Percentiles rank a stretch among this genome's conserved stretches.
phyloP scores from a whole-genome alignment of 2,329 filamentous ascomycete genomes.

The Colletotrichum shisoi region DNA sequence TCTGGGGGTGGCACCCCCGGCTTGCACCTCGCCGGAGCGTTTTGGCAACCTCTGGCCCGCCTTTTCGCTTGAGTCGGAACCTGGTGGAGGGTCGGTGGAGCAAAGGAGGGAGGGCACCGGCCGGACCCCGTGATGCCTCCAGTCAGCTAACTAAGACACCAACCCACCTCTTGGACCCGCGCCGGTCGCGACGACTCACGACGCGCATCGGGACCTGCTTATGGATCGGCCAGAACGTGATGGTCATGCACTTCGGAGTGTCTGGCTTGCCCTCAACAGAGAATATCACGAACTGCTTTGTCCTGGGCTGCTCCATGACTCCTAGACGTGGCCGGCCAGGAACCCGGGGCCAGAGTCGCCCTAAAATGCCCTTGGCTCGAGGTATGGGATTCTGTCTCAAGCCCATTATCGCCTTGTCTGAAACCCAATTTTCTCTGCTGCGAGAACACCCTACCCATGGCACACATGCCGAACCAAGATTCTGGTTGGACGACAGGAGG shows the following conservation, averaged over 20 bases:
- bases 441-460: constrained; percentile 38
- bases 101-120: constrained; percentile 28
- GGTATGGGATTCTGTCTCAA: constrained; percentile 39
- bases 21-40: constrained; percentile 15
- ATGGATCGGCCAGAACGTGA: constrained; percentile 28
- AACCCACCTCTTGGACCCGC: constrained; percentile 29
- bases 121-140: constrained; percentile 35
- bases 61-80: constrained; percentile 21
- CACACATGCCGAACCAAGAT: not conserved
- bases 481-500: constrained; percentile 21
- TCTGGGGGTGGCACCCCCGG: constrained; percentile 23
- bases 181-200: constrained; percentile 31
- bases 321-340: constrained; percentile 22
- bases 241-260: constrained; percentile 35
- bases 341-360: constrained; percentile 29
- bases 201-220: constrained; percentile 39
- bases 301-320: constrained; percentile 20
- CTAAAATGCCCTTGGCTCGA: constrained; percentile 27
- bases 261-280: constrained; percentile 23
- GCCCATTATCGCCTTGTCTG: constrained; percentile 11
- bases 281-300: constrained; percentile 29
- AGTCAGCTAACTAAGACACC: constrained; percentile 36
- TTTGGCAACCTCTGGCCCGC: constrained; percentile 17
- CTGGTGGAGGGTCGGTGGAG: constrained; percentile 24
- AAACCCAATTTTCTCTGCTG: constrained; percentile 18